Percentiles rank a stretch among this genome's conserved stretches.
These are phyloP conservation scores for Pleurotus salmoneostramineus DNA, from an alignment of 768 basidiomycete genomes.

Conservation along the genomic window DNA sequence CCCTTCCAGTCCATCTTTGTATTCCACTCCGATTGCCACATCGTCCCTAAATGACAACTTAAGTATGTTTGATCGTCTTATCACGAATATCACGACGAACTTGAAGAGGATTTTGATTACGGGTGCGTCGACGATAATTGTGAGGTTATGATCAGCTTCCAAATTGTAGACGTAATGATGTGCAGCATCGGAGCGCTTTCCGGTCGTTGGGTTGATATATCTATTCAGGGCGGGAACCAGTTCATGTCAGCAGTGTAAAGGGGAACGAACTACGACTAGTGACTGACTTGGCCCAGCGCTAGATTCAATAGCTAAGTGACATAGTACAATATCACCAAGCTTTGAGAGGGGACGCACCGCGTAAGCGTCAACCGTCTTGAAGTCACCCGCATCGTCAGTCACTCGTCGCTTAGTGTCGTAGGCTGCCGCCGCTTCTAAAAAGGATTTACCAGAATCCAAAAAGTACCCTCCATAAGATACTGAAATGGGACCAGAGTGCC, in stretches of 20 bases:
- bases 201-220: neutral
- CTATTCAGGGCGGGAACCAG: no score
- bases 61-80: no score
- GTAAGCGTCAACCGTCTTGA: neutral
- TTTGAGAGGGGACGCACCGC: neutral
- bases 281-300: neutral
- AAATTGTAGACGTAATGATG: conserved; percentile 4
- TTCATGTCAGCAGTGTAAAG: no score
- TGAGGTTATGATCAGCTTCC: neutral
- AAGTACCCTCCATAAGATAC: conserved; percentile 15
- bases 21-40: conserved; percentile 1
- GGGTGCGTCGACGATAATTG: neutral
- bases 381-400: neutral
- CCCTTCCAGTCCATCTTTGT: conserved; percentile 5
- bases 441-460: neutral
- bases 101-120: no score
- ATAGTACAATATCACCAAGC: neutral
- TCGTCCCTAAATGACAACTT: neutral
- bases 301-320: neutral
- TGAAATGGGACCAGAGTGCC: conserved; percentile 26
- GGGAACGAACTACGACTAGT: neutral
- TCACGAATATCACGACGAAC: no score
- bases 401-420: neutral
- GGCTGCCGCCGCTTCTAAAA: neutral
- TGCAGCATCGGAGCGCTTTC: neutral